Evolutionary conservation across 352 stramenopile genomes (phyloP).

Genomic region (Globisporangium cederbergense): DNA sequence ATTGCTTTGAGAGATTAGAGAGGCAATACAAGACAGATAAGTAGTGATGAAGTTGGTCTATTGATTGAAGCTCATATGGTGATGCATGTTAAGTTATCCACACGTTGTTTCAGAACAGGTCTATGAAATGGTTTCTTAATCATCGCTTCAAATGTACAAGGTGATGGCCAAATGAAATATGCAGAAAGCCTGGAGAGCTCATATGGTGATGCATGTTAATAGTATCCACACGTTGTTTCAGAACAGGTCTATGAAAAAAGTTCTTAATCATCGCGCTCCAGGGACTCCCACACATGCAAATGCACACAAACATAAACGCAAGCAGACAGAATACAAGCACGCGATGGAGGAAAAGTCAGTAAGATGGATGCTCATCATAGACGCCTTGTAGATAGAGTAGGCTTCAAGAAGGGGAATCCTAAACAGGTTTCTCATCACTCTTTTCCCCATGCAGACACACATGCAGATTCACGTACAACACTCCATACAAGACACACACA

Average conservation of each 20-base stretch:
- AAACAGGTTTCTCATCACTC: constrained; percentile 76
- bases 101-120: constrained; percentile 87
- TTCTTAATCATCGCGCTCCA: constrained; percentile 76
- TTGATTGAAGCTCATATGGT: constrained; percentile 72
- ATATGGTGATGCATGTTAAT: constrained; percentile 91
- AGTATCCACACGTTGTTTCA: constrained; percentile 80
- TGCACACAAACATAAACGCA: constrained; percentile 2
- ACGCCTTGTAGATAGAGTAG: constrained; percentile 48
- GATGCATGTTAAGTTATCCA: constrained; percentile 88
- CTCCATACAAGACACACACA: constrained; percentile 13
- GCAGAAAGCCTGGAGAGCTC: constrained; percentile 32
- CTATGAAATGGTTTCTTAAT: constrained; percentile 82
- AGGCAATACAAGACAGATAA: neutral
- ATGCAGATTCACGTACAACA: constrained; percentile 4
- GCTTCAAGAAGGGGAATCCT: constrained; percentile 87
- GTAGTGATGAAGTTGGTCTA: neutral
- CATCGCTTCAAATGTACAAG: constrained; percentile 34
- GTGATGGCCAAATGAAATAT: neutral
- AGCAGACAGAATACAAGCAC: neutral
- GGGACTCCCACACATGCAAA: neutral
- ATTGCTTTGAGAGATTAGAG: neutral
- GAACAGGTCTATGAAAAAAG: constrained; percentile 88
- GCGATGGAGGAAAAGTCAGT: constrained; percentile 22
- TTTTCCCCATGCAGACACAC: constrained; percentile 18
- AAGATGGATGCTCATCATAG: constrained; percentile 77